Conservation (phyloP, 768 basidiomycete genomes). For the Hypholoma sublateritium region DNA sequence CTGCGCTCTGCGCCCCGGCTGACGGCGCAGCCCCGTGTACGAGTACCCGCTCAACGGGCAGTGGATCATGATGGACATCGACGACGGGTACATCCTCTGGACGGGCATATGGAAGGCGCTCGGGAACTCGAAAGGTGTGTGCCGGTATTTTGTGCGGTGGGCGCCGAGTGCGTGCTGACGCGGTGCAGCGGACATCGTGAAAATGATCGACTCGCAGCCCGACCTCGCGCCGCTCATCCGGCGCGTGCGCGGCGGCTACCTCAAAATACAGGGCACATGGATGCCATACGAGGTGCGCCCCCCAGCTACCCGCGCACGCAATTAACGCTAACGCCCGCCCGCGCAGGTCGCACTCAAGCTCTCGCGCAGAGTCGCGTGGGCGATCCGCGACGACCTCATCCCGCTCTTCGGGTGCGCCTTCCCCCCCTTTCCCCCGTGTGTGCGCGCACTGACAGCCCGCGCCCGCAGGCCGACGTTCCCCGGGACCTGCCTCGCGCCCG, state of each 20-base stretch:
- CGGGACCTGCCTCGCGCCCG: constrained; percentile 78
- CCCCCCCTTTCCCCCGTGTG: not conserved
- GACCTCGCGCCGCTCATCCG: constrained; percentile 82
- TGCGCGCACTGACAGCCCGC: not conserved
- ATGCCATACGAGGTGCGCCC: constrained; percentile 88
- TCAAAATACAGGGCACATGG: constrained; percentile 94
- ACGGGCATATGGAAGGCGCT: constrained; percentile 94
- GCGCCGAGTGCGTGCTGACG: not conserved
- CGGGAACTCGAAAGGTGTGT: constrained; percentile 83
- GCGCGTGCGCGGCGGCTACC: constrained; percentile 82
- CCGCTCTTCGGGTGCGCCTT: constrained; percentile 79
- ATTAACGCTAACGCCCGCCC: constrained; percentile 3
- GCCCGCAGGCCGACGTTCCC: constrained; percentile 75
- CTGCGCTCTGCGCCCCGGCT: not conserved
- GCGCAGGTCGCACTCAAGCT: constrained; percentile 73
- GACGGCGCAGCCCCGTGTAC: constrained; percentile 64
- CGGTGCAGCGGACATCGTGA: constrained; percentile 79
- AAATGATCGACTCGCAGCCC: constrained; percentile 90
- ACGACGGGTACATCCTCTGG: constrained; percentile 91
- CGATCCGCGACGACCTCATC: constrained; percentile 80
- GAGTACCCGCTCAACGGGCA: constrained; percentile 89
- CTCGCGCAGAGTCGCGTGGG: constrained; percentile 83
- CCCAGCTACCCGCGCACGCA: too few species aligned
- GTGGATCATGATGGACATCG: constrained; percentile 96
- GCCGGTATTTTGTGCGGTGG: not conserved